phyloP scores from a whole-genome alignment of 1,284 basidiomycete genomes.

The Ustilago nuda region DNA sequence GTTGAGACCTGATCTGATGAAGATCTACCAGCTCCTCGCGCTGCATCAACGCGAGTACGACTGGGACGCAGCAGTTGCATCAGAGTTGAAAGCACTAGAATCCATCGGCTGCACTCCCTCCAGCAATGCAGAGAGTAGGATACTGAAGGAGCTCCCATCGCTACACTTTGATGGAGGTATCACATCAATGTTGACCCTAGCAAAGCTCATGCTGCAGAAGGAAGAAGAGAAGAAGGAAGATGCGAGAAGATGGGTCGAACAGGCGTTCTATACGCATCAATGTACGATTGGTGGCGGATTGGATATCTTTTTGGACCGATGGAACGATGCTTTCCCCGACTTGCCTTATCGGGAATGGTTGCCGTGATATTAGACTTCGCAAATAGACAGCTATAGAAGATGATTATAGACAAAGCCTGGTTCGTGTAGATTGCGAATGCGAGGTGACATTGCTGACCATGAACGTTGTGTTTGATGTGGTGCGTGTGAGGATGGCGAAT shows the following conservation, averaged over 20 bases:
- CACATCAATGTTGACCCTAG: conserved; percentile 53
- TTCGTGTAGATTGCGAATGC: neutral
- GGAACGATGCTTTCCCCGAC: conserved; percentile 43
- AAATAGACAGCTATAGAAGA: neutral
- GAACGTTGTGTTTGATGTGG: neutral
- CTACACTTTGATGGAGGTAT: conserved; percentile 62
- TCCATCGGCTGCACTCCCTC: conserved; percentile 41
- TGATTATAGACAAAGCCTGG: neutral
- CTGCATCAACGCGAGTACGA: conserved; percentile 50
- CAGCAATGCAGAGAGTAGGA: neutral
- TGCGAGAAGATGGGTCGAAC: conserved; percentile 43
- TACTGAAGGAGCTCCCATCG: conserved; percentile 48
- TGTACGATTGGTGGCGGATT: conserved; percentile 63
- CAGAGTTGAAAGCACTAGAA: conserved; percentile 40
- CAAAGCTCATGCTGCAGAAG: conserved; percentile 19
- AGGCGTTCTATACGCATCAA: conserved; percentile 58
- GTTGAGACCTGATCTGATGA: conserved; percentile 61
- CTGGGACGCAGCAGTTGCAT: conserved; percentile 18
- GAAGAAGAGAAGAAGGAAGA: conserved; percentile 24
- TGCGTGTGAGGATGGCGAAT: neutral
- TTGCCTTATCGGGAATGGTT: conserved; percentile 42
- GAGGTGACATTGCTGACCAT: neutral
- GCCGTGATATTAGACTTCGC: conserved; percentile 25
- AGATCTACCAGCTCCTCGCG: conserved; percentile 50
- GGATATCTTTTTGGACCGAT: conserved; percentile 60